Evolutionary conservation across 305 asterid genomes (phyloP), one percentile per base, ranked within the genome.

Genomic region (Solanum hybrid): DNA sequence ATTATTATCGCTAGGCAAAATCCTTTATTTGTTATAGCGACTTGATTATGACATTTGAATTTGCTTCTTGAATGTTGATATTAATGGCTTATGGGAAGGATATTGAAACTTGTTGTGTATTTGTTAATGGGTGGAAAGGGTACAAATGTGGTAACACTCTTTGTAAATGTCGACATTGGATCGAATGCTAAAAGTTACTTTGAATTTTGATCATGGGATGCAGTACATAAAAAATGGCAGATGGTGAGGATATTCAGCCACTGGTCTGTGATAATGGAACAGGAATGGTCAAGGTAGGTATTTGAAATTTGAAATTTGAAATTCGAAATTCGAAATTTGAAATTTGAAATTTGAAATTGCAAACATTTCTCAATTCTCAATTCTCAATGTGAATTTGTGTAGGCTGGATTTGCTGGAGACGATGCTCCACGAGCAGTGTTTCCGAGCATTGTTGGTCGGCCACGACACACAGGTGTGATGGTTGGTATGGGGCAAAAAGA

Each of bases 231-330:
- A 27, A 86, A 69, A 91, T 88, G 93, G 91, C 88, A 31, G 89
- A 91, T 2, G 64, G 69, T 8, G 93, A 90, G 91, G 92, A 91
- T 91, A 76, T 90, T 90, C 92, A 88, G 88, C 88, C 93, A 29
- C 91, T 90, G 9, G 90, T 91, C 35, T 89, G 89, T 87, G 93
- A 91, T 36, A 91, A 91, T 76, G 92, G 92, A 51, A 90, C 91
- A 6, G 93, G 91, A 87, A 91, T 88, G 93, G 91, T 91, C 7
- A 88, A 91, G 93, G 93, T 91, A 88, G 0, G 36, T 60, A 31
- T 38, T 38, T 38, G 38, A 36, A 36, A 36, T 38, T 38, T 38
- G 45, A 40, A 38, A 10, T 10, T 40, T 40, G 11, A 37, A 7
- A 37, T 2, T 32, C 0, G 6, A 32, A 32, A 32, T 38, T 38